Percentiles rank a stretch among this genome's conserved stretches.
Conservation (phyloP, 768 basidiomycete species). For the Rhizopogon vesiculosus region DNA sequence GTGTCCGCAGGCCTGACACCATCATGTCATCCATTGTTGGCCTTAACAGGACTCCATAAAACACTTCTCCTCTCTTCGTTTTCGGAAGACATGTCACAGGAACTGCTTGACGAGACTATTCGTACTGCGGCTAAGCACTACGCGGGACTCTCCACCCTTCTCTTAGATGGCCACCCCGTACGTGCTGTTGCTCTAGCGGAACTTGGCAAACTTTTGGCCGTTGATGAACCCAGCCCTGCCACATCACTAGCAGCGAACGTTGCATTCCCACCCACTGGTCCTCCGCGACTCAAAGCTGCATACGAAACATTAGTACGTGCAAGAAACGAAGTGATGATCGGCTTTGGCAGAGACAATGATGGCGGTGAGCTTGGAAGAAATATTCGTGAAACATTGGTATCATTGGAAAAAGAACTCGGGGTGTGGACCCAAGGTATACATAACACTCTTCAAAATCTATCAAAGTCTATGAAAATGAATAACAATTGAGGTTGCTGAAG, state of each 20-base stretch:
- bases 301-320: constrained; percentile 62
- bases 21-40: constrained; percentile 74
- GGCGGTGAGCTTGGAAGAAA: constrained; percentile 70
- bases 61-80: constrained; percentile 59
- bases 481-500: background rate
- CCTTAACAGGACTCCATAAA: constrained; percentile 65
- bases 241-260: constrained; percentile 11
- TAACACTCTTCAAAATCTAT: constrained; percentile 46
- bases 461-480: background rate
- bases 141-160: constrained; percentile 48
- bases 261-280: constrained; percentile 64
- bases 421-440: constrained; percentile 63
- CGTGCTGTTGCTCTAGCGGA: constrained; percentile 73
- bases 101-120: constrained; percentile 58
- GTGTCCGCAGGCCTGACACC: constrained; percentile 54
- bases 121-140: constrained; percentile 49
- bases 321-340: constrained; percentile 54
- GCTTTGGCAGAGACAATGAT: constrained; percentile 65
- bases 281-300: constrained; percentile 57
- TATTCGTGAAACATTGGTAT: constrained; percentile 53
- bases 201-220: constrained; percentile 74
- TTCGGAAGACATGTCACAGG: constrained; percentile 35
- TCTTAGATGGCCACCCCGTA: constrained; percentile 69
- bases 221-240: constrained; percentile 62
- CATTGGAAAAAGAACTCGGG: constrained; percentile 67